Evolutionary conservation across 352 stramenopile species (phyloP), one percentile per base, ranked within the genome.

Genomic region (Globisporangium cylindrosporum): DNA sequence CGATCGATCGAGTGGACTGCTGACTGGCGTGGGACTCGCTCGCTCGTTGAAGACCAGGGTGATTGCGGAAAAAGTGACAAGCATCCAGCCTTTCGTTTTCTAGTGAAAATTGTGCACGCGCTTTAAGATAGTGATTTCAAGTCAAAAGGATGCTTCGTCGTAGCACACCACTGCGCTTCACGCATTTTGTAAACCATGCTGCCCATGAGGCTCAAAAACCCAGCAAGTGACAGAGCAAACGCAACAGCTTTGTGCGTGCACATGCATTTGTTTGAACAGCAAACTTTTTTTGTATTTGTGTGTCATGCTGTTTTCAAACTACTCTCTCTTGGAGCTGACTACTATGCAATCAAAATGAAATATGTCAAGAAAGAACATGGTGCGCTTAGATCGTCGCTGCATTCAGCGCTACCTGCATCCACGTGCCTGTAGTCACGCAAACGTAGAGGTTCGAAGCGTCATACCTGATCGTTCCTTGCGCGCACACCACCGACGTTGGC

Each of bases 361-460:
- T 57, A 65, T 65, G 15, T 6, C 58, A 57, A 55, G 34, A 41
- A 14, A 58, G 27, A 25, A 43, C 27, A 20, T 22, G n/a, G 29
- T 29, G 12, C 32, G 29, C 49, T 41, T 29, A 27, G 53, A 62
- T 25, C 62, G 24, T 48, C 3, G 32, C n/a, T 0, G 32, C 20
- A 20, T 3, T 62, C 58, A 70, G 59, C 32, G 20, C 12, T 36
- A 46, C 48, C 41, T 75, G 62, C 72, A 77, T 53, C 63, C 57
- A 48, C 15, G 34, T 29, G n/a, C 68, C n/a, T 12, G 34, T 63
- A 18, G 49, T 15, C 8, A 61, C 64, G 27, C 77, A 84, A 38
- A 84, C 72, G 75, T 80, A 84, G 62, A 84, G 71, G 22, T 49
- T 68, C 25, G 8, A 58, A 10, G 62, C 55, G 38, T 77, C 69